Conservation (phyloP, 129 eudicot genomes). For the Tanacetum coccineum region DNA sequence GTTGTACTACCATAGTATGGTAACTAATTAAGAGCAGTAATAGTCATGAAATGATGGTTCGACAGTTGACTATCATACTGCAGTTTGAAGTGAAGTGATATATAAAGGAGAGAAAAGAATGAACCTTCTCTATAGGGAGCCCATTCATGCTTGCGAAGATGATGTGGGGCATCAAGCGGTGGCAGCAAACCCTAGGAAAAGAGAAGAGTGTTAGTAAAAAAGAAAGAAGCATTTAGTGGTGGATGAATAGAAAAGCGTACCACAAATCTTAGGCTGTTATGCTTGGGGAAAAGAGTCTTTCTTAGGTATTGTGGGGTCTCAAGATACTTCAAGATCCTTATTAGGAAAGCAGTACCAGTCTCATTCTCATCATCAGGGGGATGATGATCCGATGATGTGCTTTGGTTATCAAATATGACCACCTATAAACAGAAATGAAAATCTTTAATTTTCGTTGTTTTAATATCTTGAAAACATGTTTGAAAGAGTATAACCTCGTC, state of each 20-base stretch:
- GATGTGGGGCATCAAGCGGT: slow-evolving; percentile 99
- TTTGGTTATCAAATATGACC: slow-evolving; percentile 72
- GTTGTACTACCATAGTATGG: no score
- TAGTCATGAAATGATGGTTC: no score
- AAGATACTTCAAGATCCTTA: slow-evolving; percentile 77
- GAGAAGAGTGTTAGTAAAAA: slow-evolving; percentile 8
- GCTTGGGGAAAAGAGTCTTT: slow-evolving; percentile 79
- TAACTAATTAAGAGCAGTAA: no score
- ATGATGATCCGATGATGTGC: slow-evolving; percentile 30
- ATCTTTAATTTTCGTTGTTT: no score
- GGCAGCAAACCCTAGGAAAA: slow-evolving; percentile 81
- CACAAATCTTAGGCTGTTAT: slow-evolving; percentile 83
- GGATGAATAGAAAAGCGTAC: slow-evolving; percentile 31
- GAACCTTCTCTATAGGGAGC: slow-evolving; percentile 93
- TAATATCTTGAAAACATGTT: no score
- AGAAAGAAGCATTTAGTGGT: not conserved
- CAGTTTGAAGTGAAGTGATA: not conserved
- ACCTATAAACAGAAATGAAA: slow-evolving; percentile 39
- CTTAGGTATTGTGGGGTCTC: slow-evolving; percentile 99
- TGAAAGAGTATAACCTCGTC: slow-evolving; percentile 65
- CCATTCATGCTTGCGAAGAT: slow-evolving; percentile 99
- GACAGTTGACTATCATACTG: no score
- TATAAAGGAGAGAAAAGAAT: not conserved
- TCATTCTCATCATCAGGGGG: slow-evolving; percentile 58
- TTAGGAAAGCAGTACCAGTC: slow-evolving; percentile 69